Evolutionary conservation across 83 land plant genomes (phyloP).

Genomic region (Thuja plicata): DNA sequence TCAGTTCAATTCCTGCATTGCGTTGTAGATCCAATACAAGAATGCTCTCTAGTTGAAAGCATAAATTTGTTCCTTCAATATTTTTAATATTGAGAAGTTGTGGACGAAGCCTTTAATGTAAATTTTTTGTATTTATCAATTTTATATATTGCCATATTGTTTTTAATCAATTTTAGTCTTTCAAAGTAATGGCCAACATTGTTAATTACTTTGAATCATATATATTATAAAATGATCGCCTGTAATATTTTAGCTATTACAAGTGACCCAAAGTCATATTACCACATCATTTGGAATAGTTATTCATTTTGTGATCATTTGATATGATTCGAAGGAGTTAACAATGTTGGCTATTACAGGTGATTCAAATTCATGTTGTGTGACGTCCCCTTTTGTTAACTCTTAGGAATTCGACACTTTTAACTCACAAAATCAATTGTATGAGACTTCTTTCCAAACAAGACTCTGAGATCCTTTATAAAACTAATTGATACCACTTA

Average conservation of each 20-base stretch:
- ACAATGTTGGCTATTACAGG: slow-evolving; percentile 47
- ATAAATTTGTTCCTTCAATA: background rate
- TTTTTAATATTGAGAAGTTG: background rate
- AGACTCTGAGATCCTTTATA: too few species aligned
- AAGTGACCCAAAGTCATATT: background rate
- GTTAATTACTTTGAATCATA: background rate
- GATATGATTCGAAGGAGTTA: background rate
- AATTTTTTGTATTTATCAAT: background rate
- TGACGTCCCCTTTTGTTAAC: too few species aligned
- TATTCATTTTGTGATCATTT: background rate
- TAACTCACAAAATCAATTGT: too few species aligned
- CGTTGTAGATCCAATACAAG: background rate
- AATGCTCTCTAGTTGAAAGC: background rate
- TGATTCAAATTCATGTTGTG: slow-evolving; percentile 22
- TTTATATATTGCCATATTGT: background rate
- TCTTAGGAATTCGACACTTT: too few species aligned
- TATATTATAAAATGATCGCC: background rate
- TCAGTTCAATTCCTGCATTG: background rate
- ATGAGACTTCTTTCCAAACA: too few species aligned
- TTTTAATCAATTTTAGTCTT: background rate
- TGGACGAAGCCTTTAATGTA: background rate
- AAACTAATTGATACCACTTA: too few species aligned
- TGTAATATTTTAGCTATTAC: too few species aligned
- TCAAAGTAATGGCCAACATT: slow-evolving; percentile 16
- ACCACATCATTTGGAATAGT: background rate